Evolutionary conservation across 192 early-diverging fungal species (phyloP).

Genomic region (Spinellus fusiger): DNA sequence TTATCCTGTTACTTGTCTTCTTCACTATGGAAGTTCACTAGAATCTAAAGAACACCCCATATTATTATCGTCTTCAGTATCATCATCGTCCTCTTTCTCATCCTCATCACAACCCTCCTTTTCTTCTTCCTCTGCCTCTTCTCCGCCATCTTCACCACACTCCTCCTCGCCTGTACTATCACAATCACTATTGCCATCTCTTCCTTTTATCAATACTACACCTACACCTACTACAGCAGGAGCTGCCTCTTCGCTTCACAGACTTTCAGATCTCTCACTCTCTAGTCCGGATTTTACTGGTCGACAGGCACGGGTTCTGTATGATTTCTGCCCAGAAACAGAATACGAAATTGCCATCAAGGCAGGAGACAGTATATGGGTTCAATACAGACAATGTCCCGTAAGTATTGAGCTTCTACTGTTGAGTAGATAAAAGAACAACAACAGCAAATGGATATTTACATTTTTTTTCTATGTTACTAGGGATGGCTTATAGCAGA

Average conservation of each 20-base stretch:
- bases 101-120: too few species aligned
- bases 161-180: too few species aligned
- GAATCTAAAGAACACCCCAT: constrained; percentile 18
- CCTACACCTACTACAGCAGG: too few species aligned
- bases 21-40: constrained; percentile 31
- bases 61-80: too few species aligned
- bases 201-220: too few species aligned
- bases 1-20: constrained; percentile 32
- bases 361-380: constrained; percentile 57
- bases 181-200: too few species aligned
- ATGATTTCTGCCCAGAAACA: constrained; percentile 71
- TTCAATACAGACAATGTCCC: constrained; percentile 65
- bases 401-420: constrained; percentile 1
- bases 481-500: constrained; percentile 74
- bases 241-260: constrained; percentile 4
- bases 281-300: constrained; percentile 36
- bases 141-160: too few species aligned
- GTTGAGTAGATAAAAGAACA: background rate
- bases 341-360: constrained; percentile 60
- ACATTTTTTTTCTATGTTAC: background rate
- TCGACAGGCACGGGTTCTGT: constrained; percentile 54
- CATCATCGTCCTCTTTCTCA: too few species aligned
- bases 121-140: too few species aligned
- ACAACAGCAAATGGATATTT: background rate
- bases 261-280: constrained; percentile 13